Evolutionary conservation across 768 basidiomycete species (phyloP).

Genomic region (Suillus paluster): DNA sequence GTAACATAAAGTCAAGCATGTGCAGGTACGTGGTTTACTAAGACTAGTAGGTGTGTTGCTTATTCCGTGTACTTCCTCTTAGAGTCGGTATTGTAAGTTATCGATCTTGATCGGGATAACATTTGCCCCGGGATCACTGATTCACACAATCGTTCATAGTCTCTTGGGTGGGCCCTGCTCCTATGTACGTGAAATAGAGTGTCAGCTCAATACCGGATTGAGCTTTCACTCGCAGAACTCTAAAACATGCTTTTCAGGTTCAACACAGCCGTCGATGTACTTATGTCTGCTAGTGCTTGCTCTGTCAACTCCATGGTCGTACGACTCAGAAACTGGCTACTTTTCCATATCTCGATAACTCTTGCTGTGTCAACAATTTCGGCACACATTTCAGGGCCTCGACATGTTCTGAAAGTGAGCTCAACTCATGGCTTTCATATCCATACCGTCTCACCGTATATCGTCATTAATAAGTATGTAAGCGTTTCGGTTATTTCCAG

Average conservation of each 20-base stretch:
- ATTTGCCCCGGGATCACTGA: no score
- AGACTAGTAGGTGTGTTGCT: not conserved
- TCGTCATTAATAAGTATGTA: not conserved
- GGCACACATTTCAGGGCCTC: not conserved
- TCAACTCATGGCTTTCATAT: not conserved
- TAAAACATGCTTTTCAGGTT: not conserved
- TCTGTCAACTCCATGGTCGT: not conserved
- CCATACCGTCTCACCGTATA: not conserved
- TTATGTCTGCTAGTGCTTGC: no score
- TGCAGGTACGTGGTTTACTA: not conserved
- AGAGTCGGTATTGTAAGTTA: no score
- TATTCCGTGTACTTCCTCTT: no score
- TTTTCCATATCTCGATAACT: not conserved
- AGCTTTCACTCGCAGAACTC: not conserved
- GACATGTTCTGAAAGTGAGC: not conserved
- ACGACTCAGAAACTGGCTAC: not conserved
- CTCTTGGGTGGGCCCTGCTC: not conserved
- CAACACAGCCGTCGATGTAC: not conserved
- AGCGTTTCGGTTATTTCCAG: not conserved
- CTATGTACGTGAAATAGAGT: not conserved
- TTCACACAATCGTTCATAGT: not conserved
- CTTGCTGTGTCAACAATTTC: not conserved
- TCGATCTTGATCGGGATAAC: no score
- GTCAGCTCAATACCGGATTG: not conserved
- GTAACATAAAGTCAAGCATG: not conserved